Base-by-base conservation (phyloP, 441 rosid species). In the Aleurites moluccanus region DNA sequence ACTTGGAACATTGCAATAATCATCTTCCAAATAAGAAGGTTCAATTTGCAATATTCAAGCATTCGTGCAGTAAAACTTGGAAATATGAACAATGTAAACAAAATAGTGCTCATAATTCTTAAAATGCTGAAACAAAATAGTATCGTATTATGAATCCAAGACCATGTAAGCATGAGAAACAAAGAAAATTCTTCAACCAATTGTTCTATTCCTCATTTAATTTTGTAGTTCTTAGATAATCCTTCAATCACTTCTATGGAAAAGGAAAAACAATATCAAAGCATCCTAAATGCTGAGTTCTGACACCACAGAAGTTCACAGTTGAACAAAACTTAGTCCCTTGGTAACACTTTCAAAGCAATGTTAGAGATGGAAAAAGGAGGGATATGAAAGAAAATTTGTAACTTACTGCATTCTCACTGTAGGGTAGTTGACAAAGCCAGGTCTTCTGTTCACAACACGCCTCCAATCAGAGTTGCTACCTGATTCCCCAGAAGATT, bases 401-500 rank as follows among this genome's bases (percentile, higher is more conserved):
- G 68, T 23, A 75, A 79, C 97, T 86, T 92, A 96, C 99, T 85
- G 80, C 81, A 96, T 72, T 79, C 97, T 89, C 64, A 85, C 83
- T 14, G 83, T 86, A 0, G 91, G 91, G 73, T 38, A 9, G 74
- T 76, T 83, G 76, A 33, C 6, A 65, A 25, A 83, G 64, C 81
- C 86, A 2, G 59, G 28, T 73, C 73, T 74, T 64, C 84, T 84
- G 35, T 1, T 70, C 80, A 93, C 80, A 23, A 79, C 85, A 30
- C 73, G 78, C 74, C 83, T 85, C 99, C 99, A 96, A 4, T 85
- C 86, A 74, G 97, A 96, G 78, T 47, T 59, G 74, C 88, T 85
- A 38, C 89, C 90, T 64, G 87, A 88, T 3, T 89, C 92, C 45
- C 23, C 62, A 42, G 35, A 81, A 44, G 83, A 70, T 42, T 83